These are phyloP conservation scores for Leccinum solheimii DNA, from an alignment of 1,284 basidiomycete species.

Conservation along the genomic window DNA sequence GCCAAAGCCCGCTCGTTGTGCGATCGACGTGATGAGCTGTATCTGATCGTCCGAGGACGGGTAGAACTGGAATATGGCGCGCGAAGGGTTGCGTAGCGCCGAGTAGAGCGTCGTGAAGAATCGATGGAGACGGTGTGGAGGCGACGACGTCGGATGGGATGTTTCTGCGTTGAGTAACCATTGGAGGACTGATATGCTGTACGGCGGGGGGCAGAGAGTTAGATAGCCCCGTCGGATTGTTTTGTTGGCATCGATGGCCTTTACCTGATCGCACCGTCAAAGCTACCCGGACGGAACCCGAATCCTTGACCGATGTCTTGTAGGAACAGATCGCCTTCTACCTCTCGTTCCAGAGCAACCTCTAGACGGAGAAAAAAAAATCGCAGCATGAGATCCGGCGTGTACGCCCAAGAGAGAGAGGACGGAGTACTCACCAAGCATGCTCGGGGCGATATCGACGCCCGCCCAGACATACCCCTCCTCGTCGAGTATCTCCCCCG, in stretches of 20 bases:
- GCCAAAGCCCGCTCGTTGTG: slow-evolving; percentile 94
- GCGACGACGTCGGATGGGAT: slow-evolving; percentile 86
- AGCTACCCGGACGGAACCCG: slow-evolving; percentile 93
- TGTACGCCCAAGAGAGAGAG: neutral
- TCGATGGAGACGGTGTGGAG: slow-evolving; percentile 85
- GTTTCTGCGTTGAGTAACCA: slow-evolving; percentile 99
- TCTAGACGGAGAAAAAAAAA: slow-evolving; percentile 47
- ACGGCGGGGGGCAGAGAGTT: neutral
- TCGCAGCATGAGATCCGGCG: neutral
- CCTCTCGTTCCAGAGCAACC: slow-evolving; percentile 90
- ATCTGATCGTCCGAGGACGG: slow-evolving; percentile 95
- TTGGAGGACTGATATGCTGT: slow-evolving; percentile 95
- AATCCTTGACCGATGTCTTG: slow-evolving; percentile 94
- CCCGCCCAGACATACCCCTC: slow-evolving; percentile 95
- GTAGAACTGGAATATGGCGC: slow-evolving; percentile 96
- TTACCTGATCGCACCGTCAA: slow-evolving; percentile 97
- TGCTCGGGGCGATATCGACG: slow-evolving; percentile 94
- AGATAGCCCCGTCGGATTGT: no score
- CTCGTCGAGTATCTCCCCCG: slow-evolving; percentile 95
- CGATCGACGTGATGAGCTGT: slow-evolving; percentile 90
- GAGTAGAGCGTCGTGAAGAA: slow-evolving; percentile 99
- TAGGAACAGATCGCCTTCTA: slow-evolving; percentile 90
- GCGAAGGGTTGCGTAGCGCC: slow-evolving; percentile 85
- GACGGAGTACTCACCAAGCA: slow-evolving; percentile 73
- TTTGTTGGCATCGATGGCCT: neutral